Evolutionary conservation across 2,329 filamentous ascomycete species (phyloP).

Genomic region (Colletotrichum graminicola): DNA sequence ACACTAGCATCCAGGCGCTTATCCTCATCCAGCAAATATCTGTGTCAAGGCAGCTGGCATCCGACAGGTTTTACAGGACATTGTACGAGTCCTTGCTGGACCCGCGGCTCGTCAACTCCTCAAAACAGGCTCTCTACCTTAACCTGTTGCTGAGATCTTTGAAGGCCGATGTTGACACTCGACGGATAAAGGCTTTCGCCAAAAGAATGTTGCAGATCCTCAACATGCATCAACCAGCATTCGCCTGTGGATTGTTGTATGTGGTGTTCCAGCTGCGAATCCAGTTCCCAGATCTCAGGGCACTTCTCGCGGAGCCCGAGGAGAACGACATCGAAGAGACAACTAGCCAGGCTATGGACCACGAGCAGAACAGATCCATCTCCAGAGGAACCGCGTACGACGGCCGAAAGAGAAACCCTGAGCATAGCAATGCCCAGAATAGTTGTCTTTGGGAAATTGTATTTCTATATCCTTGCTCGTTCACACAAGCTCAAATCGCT

Average conservation of each 20-base stretch:
- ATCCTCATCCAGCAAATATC: conserved; percentile 95
- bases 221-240: conserved; percentile 89
- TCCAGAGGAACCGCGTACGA: conserved; percentile 70
- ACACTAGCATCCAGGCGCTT: conserved; percentile 95
- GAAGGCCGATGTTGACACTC: conserved; percentile 90
- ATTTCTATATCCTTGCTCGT: conserved; percentile 50
- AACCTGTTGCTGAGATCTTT: conserved; percentile 91
- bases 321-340: conserved; percentile 66
- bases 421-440: conserved; percentile 91
- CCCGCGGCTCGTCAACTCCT: conserved; percentile 87
- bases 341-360: conserved; percentile 52
- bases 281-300: conserved; percentile 83
- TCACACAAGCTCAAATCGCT: neutral
- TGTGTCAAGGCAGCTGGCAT: conserved; percentile 80
- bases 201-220: conserved; percentile 92
- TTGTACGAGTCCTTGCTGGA: conserved; percentile 96
- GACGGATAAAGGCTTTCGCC: conserved; percentile 93
- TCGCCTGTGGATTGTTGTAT: conserved; percentile 93
- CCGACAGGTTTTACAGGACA: conserved; percentile 94
- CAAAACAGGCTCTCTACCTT: conserved; percentile 94
- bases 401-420: conserved; percentile 89
- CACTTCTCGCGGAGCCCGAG: conserved; percentile 85
- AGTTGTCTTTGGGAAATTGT: conserved; percentile 95
- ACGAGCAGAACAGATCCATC: conserved; percentile 46
- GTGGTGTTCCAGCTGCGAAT: conserved; percentile 84